Evolutionary conservation across 2,329 filamentous ascomycete genomes (phyloP), one percentile per base, ranked within the genome.

Genomic region (Aspergillus intermedius): DNA sequence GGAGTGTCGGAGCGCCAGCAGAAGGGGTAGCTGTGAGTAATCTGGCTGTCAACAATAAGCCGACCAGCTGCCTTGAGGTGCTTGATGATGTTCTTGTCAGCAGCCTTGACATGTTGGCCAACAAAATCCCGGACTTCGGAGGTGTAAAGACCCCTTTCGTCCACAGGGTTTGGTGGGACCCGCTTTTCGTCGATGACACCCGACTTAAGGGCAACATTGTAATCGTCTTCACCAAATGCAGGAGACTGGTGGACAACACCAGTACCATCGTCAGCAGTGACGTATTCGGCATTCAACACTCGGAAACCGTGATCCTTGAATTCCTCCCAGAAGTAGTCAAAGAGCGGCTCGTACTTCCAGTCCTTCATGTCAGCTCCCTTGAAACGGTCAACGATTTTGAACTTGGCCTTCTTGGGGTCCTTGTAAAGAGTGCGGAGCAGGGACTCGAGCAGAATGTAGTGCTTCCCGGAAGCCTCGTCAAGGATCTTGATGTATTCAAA

Each of bases 151-250:
- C 89, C 91, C 28, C 80, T 81, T 45, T 91, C 87, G 60, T 94
- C 86, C n/a, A 96, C 85, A 1, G 91, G 91, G 64, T 94, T 91
- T 1, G 91, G 90, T n/a, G 91, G 89, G 32, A 83, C 77, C 47
- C 88, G 83, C 50, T 81, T 79, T 56, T 90, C 86, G 53, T 71
- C 86, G 63, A 96, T 86, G 59, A 95, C 79, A 39, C 89, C 91
- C 42, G 82, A 76, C 49, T 85, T 83, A 52, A 90, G 69, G 7
- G 87, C 88, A 50, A 93, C 82, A 56, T 84, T 85, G 75, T 95
- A 96, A 84, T 97, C 91, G 56, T 96, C 91, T 71, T 96, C 88
- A 79, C 91, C 91, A 64, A 91, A 96, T 1, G 90, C 89, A 2
- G 91, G 91, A 4, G 91, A 81, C 69, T 96, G 90, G 69, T 97